These are phyloP conservation scores for Stephania cephalantha DNA, from an alignment of 164 flowering plant species.

Conservation along the genomic window DNA sequence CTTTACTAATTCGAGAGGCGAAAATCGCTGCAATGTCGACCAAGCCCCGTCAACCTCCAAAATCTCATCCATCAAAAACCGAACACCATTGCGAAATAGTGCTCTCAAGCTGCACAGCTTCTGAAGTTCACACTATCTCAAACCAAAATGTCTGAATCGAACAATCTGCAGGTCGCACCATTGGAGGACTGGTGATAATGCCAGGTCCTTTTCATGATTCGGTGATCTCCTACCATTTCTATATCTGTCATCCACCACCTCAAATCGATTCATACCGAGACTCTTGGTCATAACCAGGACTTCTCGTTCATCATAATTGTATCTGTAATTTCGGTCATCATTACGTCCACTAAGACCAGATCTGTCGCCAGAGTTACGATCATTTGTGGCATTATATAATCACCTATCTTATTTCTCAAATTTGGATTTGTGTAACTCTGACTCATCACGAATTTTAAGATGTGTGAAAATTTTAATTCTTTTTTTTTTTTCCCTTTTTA, in stretches of 20 bases:
- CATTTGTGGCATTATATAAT: conserved; percentile 21
- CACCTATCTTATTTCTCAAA: too few relatives aligned
- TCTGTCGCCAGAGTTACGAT: conserved; percentile 49
- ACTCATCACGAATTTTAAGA: too few relatives aligned
- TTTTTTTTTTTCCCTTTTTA: too few relatives aligned
- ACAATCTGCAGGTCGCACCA: conserved; percentile 33
- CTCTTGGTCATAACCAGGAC: conserved; percentile 68
- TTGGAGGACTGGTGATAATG: conserved; percentile 58
- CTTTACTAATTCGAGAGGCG: neutral
- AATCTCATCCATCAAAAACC: neutral
- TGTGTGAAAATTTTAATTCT: too few relatives aligned
- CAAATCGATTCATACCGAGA: too few relatives aligned
- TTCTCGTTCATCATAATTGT: neutral
- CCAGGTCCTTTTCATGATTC: conserved; percentile 45
- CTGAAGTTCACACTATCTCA: neutral
- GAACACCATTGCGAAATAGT: neutral
- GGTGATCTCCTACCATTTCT: conserved; percentile 85
- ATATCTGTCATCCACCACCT: conserved; percentile 83
- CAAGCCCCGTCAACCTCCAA: neutral
- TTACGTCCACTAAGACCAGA: too few relatives aligned
- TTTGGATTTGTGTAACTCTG: too few relatives aligned
- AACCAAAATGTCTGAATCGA: neutral
- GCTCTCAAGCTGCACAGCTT: neutral
- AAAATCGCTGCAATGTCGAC: neutral
- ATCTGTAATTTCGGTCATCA: too few relatives aligned